Evolutionary conservation across 2,329 filamentous ascomycete genomes (phyloP).

Genomic region (Paecilomyces sp.): DNA sequence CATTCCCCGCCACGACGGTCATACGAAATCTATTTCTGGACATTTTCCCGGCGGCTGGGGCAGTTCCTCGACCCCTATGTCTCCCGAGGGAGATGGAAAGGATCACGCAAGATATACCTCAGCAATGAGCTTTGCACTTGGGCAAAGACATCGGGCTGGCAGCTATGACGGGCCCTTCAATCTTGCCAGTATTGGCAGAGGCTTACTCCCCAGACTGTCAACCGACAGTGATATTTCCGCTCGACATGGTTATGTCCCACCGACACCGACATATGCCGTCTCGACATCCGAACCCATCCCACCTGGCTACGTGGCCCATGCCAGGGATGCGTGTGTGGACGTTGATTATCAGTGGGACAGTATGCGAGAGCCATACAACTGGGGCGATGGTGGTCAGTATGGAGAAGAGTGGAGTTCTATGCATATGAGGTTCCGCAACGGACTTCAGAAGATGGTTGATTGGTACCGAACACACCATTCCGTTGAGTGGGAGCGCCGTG

Average conservation of each 20-base stretch:
- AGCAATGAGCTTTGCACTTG: conserved; percentile 30
- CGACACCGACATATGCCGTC: conserved; percentile 74
- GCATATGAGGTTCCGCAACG: conserved; percentile 81
- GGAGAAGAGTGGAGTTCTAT: conserved; percentile 95
- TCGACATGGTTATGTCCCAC: conserved; percentile 59
- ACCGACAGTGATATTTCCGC: conserved; percentile 21
- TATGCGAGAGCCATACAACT: conserved; percentile 66
- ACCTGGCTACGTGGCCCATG: conserved; percentile 80
- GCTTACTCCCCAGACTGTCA: conserved; percentile 22
- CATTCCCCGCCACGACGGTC: conserved; percentile 39
- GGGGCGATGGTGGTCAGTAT: conserved; percentile 80
- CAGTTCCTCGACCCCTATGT: conserved; percentile 23
- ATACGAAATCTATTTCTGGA: conserved; percentile 30
- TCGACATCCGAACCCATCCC: conserved; percentile 76
- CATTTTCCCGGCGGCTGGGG: conserved; percentile 53
- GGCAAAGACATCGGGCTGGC: conserved; percentile 41
- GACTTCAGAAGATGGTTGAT: conserved; percentile 68
- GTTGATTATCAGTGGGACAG: conserved; percentile 98
- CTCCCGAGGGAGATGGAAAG: conserved; percentile 15
- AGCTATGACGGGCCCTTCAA: conserved; percentile 29
- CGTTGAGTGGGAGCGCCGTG: conserved; percentile 17
- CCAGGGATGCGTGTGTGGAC: conserved; percentile 73
- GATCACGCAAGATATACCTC: conserved; percentile 20
- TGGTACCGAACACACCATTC: conserved; percentile 63
- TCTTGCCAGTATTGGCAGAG: conserved; percentile 10